Evolutionary conservation across 2,329 filamentous ascomycete genomes (phyloP).

Genomic region (Penicillium capsulatum): DNA sequence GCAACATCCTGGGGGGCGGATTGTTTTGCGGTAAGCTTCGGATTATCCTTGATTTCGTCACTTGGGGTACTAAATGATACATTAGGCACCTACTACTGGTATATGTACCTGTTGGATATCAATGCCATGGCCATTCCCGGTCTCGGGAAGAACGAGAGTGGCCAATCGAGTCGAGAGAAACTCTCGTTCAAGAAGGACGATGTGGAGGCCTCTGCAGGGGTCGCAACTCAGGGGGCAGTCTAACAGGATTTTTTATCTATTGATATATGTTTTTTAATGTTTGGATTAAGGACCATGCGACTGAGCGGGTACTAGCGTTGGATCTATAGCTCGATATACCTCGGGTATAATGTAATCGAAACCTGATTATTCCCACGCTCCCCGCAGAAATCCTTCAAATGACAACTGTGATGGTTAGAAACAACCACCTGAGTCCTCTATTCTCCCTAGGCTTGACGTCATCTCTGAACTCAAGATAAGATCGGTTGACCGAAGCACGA

Average conservation of each 20-base stretch:
- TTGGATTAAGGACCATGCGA: no score
- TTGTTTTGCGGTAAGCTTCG: slow-evolving; percentile 46
- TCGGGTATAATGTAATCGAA: no score
- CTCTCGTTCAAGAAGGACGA: not conserved
- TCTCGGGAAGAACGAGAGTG: not conserved
- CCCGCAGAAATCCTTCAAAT: no score
- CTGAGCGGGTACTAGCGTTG: no score
- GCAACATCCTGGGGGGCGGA: slow-evolving; percentile 53
- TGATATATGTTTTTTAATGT: no score
- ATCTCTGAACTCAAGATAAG: not conserved
- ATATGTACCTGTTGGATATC: slow-evolving; percentile 39
- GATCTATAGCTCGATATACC: no score
- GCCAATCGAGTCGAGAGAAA: not conserved
- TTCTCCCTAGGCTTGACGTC: no score
- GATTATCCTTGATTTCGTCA: not conserved
- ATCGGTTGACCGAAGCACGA: not conserved
- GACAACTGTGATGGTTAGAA: no score
- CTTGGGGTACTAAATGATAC: not conserved
- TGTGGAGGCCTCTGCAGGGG: not conserved
- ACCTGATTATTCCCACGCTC: no score
- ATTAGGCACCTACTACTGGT: slow-evolving; percentile 45
- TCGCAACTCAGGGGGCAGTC: not conserved
- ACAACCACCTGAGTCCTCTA: no score
- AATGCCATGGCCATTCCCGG: slow-evolving; percentile 17
- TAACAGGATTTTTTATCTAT: no score